Conservation (phyloP, 257 asterid species). For the Jacaranda mimosifolia region DNA sequence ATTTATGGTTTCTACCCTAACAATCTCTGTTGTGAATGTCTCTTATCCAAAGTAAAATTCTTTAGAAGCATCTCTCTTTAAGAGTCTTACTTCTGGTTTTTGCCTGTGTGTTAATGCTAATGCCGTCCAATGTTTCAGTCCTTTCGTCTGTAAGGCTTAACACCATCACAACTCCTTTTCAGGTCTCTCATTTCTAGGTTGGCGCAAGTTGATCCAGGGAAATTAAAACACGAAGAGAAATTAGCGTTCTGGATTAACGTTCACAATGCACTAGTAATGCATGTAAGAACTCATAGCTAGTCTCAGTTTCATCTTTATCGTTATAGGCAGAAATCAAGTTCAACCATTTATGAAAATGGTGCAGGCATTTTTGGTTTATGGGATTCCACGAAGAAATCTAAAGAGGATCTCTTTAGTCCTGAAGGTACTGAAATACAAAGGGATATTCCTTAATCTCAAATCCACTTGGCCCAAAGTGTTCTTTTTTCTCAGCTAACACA, state of each 20-base stretch:
- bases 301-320: neutral
- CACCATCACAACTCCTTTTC: conserved; percentile 29
- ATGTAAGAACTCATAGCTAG: conserved; percentile 54
- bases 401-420: conserved; percentile 76
- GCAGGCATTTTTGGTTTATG: conserved; percentile 86
- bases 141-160: neutral
- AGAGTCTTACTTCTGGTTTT: no score
- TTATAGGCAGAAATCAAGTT: neutral
- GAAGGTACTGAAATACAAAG: conserved; percentile 54
- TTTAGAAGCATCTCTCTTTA: no score
- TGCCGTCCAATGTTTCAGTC: no score
- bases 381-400: conserved; percentile 66
- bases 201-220: conserved; percentile 76
- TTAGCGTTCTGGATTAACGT: conserved; percentile 95
- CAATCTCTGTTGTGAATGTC: neutral
- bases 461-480: no score
- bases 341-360: conserved; percentile 12
- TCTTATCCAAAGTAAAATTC: no score
- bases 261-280: conserved; percentile 96
- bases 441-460: neutral
- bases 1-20: neutral
- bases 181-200: conserved; percentile 71
- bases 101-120: no score
- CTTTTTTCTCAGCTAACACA: conserved; percentile 16
- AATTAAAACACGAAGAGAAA: conserved; percentile 79